Evolutionary conservation across 805 yeast species (phyloP), one percentile per base, ranked within the genome.

Genomic region (Lipomyces spencermartinsiae): DNA sequence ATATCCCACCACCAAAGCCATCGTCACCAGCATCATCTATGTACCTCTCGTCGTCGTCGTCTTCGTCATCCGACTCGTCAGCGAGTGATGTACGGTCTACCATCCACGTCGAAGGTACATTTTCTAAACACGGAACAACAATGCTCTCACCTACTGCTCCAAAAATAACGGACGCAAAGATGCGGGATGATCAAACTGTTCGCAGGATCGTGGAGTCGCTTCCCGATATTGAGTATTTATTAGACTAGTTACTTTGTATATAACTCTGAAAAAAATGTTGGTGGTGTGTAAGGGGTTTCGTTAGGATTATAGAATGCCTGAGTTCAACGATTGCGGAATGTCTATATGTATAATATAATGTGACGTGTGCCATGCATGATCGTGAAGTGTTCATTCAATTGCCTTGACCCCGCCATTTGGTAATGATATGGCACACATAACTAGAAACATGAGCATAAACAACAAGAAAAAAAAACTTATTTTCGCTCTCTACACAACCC

Each of bases 71-170:
- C 39, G 46, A 49, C n/a, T 46, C 67, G n/a, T 4, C 62, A 43
- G 56, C 62, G 14, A 33, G 37, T n/a, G 39, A 51, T 4, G 58
- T 29, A 49, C 60, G 56, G 4, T 60, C 70, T n/a, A 12, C 53
- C 1, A 31, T 25, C 39, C 60, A 25, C 37, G 49, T 16, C 19
- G 49, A 43, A 43, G 49, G 49, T 37, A 37, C 43, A 12, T 12
- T 37, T 37, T 14, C 51, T 14, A 22, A 51, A 29, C 57, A 12
- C 34, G 34, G 56, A 19, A 25, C 63, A 16, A 37, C 16, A 7
- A 59, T 22, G 22, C 53, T 74, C 5, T 73, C 75, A 25, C 76
- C 76, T 2, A 61, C 67, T 5, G 68, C 66, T 10, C 74, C 73
- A 14, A 19, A 75, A 9, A 61, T 61, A 12, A 35, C 54, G 9